Percentiles rank a stretch among this genome's conserved stretches.
Evolutionary conservation across 768 basidiomycete genomes (phyloP).

Genomic region (Podaxis rugospora): DNA sequence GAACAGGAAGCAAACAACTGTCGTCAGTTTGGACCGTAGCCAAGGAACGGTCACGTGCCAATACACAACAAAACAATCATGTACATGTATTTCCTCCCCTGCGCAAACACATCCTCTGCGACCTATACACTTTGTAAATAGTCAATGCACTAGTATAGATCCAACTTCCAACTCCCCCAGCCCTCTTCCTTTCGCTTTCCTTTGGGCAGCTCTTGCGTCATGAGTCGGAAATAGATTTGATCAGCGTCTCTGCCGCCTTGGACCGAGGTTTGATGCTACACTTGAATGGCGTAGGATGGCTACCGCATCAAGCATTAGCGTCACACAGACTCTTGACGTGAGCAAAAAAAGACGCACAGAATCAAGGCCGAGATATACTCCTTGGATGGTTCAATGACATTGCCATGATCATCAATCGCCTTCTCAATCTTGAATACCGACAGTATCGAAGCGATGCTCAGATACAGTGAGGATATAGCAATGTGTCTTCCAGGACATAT

Average conservation of each 20-base stretch:
- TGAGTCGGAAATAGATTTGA: slow-evolving; percentile 7
- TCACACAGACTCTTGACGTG: neutral
- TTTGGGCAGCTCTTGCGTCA: neutral
- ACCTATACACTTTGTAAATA: neutral
- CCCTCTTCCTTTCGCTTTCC: neutral
- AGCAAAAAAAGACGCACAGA: slow-evolving; percentile 15
- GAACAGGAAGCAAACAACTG: neutral
- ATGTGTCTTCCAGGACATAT: slow-evolving; percentile 20
- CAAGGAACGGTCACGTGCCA: neutral
- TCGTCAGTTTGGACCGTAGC: neutral
- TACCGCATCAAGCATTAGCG: slow-evolving; percentile 4
- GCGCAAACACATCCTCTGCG: no score
- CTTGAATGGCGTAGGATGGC: slow-evolving; percentile 21
- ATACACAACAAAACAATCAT: neutral
- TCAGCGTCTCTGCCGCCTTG: slow-evolving; percentile 16
- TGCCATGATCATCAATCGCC: slow-evolving; percentile 23
- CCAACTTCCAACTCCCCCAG: neutral
- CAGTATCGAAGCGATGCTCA: slow-evolving; percentile 16
- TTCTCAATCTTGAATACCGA: slow-evolving; percentile 18
- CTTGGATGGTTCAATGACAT: slow-evolving; percentile 19
- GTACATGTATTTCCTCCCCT: no score
- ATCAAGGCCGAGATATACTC: slow-evolving; percentile 24
- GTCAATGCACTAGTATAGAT: neutral
- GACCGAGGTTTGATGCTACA: slow-evolving; percentile 24
- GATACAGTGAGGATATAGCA: slow-evolving; percentile 16